Conservation (phyloP, 805 yeast genomes). For the Ogataea angusta region DNA sequence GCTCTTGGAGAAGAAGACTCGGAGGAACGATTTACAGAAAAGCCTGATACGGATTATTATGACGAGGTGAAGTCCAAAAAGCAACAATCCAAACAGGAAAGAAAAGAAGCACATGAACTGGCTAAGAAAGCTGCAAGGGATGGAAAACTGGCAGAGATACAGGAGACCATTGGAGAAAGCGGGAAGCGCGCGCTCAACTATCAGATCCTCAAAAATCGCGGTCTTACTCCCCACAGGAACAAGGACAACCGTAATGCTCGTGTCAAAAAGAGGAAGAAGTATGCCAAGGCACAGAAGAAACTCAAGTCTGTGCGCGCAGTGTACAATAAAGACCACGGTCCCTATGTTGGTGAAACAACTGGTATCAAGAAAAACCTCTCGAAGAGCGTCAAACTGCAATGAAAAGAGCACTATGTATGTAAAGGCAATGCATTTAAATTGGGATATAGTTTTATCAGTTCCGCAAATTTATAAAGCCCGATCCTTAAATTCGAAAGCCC, state of each 20-base stretch:
- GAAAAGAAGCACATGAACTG: conserved; percentile 60
- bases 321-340: conserved; percentile 68
- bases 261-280: conserved; percentile 97
- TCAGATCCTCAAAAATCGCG: conserved; percentile 94
- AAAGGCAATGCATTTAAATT: neutral
- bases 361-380: conserved; percentile 95
- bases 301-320: conserved; percentile 87
- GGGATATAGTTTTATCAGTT: neutral
- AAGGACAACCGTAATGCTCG: conserved; percentile 94
- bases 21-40: conserved; percentile 42
- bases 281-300: conserved; percentile 91
- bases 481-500: neutral
- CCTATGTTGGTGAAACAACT: conserved; percentile 91
- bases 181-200: conserved; percentile 95
- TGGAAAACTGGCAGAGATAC: conserved; percentile 74
- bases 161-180: conserved; percentile 62
- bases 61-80: conserved; percentile 48
- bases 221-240: conserved; percentile 88
- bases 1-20: conserved; percentile 52
- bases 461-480: neutral
- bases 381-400: conserved; percentile 78
- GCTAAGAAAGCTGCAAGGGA: conserved; percentile 81
- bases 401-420: conserved; percentile 1
- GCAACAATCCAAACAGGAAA: conserved; percentile 45
- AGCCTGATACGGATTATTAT: conserved; percentile 55